These are phyloP conservation scores for Periglandula ipomoeae DNA, from an alignment of 2,329 filamentous ascomycete genomes.

Conservation along the genomic window DNA sequence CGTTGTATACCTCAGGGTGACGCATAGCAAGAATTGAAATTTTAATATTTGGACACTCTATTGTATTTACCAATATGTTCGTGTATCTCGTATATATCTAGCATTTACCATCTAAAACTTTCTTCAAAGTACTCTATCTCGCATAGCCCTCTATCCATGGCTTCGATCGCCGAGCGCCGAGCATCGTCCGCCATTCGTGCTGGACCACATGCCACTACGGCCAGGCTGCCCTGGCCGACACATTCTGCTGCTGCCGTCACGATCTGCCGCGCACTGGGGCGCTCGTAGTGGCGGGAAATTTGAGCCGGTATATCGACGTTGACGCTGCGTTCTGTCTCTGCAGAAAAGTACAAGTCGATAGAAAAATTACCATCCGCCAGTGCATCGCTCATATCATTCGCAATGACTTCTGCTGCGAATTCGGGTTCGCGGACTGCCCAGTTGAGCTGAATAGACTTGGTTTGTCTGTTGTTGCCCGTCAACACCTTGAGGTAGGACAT, in stretches of 20 bases:
- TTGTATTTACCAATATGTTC: neutral
- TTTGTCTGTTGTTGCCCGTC: conserved; percentile 8
- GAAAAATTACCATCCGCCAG: conserved; percentile 20
- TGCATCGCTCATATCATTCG: conserved; percentile 21
- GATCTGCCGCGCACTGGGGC: conserved; percentile 25
- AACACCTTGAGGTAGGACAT: conserved; percentile 28
- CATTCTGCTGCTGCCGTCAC: conserved; percentile 19
- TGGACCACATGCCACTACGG: conserved; percentile 36
- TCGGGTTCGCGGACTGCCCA: conserved; percentile 34
- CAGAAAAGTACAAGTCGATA: conserved; percentile 28
- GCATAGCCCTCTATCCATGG: conserved; percentile 17
- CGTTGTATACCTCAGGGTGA: neutral
- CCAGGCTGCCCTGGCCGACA: conserved; percentile 19
- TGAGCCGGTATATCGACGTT: conserved; percentile 10
- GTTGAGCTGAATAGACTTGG: conserved; percentile 24
- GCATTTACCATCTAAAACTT: conserved; percentile 10
- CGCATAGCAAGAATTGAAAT: neutral
- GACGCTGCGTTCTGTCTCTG: conserved; percentile 8
- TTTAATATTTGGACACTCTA: neutral
- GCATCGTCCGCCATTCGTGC: conserved; percentile 35
- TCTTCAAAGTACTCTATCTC: conserved; percentile 12
- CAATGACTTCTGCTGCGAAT: conserved; percentile 26
- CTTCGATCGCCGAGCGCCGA: conserved; percentile 24
- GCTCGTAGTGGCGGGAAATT: conserved; percentile 14
- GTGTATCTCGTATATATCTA: neutral